Conservation (phyloP, 2,329 filamentous ascomycete genomes). For the Ascochyta pisi region DNA sequence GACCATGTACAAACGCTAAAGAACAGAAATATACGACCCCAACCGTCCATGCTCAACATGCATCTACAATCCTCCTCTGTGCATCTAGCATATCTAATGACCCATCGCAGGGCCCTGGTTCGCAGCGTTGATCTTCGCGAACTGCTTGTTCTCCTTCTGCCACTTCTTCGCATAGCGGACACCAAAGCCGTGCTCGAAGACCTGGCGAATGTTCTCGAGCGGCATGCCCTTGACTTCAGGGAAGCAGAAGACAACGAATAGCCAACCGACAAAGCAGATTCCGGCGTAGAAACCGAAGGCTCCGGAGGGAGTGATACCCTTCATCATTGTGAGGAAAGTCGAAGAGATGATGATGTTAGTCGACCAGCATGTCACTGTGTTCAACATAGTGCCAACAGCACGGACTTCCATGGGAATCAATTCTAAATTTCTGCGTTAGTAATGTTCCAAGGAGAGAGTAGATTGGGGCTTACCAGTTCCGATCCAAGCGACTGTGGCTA, state of each 20-base stretch:
- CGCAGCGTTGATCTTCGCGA: slow-evolving; percentile 36
- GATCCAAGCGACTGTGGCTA: slow-evolving; percentile 48
- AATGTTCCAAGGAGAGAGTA: too few species aligned
- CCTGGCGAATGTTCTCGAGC: slow-evolving; percentile 45
- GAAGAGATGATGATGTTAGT: slow-evolving; percentile 48
- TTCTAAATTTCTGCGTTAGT: slow-evolving; percentile 19
- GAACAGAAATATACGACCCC: background rate
- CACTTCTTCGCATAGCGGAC: slow-evolving; percentile 44
- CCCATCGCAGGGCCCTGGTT: slow-evolving; percentile 27
- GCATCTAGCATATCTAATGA: slow-evolving; percentile 18
- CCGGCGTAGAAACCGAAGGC: slow-evolving; percentile 50
- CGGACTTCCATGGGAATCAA: slow-evolving; percentile 48
- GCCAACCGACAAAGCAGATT: slow-evolving; percentile 47
- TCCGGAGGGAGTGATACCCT: slow-evolving; percentile 46
- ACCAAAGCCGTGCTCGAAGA: slow-evolving; percentile 48
- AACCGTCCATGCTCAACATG: background rate
- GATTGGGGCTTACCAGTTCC: slow-evolving; percentile 10
- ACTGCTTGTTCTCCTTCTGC: slow-evolving; percentile 49
- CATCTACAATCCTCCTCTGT: background rate
- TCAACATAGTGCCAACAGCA: slow-evolving; percentile 48
- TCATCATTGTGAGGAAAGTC: slow-evolving; percentile 51
- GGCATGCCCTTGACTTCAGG: slow-evolving; percentile 48
- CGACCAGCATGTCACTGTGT: slow-evolving; percentile 43
- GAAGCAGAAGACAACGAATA: slow-evolving; percentile 47
- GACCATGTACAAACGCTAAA: background rate